Conservation (phyloP, 768 basidiomycete genomes). For the Tremella fuciformis region DNA sequence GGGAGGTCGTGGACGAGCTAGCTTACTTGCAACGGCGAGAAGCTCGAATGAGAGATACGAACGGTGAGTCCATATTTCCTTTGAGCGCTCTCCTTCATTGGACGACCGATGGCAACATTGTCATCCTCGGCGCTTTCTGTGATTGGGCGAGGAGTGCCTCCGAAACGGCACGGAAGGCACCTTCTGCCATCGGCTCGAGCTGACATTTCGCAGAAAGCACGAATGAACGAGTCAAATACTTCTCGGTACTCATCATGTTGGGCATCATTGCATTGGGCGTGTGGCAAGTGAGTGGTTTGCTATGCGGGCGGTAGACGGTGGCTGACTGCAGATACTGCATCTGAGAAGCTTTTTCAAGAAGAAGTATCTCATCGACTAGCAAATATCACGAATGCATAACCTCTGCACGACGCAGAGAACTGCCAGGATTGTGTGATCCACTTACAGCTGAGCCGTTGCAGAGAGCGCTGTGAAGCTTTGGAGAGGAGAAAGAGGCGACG, state of each 20-base stretch:
- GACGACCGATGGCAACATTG: too few species aligned
- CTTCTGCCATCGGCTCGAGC: neutral
- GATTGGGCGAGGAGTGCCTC: neutral
- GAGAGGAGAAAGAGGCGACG: neutral
- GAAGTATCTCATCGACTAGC: conserved; percentile 56
- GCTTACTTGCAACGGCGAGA: conserved; percentile 87
- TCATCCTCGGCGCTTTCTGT: too few species aligned
- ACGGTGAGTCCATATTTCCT: conserved; percentile 61
- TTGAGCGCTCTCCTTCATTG: neutral
- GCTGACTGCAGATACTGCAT: conserved; percentile 64
- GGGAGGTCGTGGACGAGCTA: conserved; percentile 92
- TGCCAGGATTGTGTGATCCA: too few species aligned
- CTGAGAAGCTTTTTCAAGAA: conserved; percentile 92
- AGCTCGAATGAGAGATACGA: conserved; percentile 79
- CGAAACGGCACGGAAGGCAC: neutral
- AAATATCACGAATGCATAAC: too few species aligned
- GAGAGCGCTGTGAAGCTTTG: too few species aligned
- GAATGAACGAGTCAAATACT: conserved; percentile 82
- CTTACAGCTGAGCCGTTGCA: too few species aligned
- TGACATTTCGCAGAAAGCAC: conserved; percentile 68
- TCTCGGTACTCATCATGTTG: conserved; percentile 82
- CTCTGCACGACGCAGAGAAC: too few species aligned
- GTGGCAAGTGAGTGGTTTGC: conserved; percentile 64
- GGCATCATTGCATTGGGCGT: conserved; percentile 74
- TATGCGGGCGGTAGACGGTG: neutral